These are phyloP conservation scores for Naganishia friedmannii DNA, from an alignment of 768 basidiomycete genomes.

Conservation along the genomic window DNA sequence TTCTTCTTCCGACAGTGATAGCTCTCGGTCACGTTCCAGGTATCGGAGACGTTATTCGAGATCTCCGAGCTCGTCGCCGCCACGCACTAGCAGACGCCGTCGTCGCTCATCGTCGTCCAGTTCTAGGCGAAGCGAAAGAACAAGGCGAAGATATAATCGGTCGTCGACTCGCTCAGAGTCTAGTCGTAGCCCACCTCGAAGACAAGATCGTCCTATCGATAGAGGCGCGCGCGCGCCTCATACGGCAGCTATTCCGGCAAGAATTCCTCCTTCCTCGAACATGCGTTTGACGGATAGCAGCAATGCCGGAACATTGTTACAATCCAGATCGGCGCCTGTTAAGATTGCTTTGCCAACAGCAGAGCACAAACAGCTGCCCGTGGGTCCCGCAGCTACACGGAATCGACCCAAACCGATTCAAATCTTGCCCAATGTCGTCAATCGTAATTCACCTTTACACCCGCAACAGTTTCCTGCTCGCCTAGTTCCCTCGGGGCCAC, in stretches of 20 bases:
- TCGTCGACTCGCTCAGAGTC: neutral
- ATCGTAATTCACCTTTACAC: neutral
- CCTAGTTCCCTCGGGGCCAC: neutral
- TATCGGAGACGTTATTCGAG: constrained; percentile 10
- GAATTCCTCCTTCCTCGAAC: neutral
- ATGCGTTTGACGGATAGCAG: neutral
- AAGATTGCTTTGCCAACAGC: neutral
- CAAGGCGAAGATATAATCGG: constrained; percentile 1
- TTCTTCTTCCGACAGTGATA: constrained; percentile 4
- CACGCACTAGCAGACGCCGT: neutral
- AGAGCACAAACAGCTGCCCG: neutral
- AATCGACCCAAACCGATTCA: constrained; percentile 7
- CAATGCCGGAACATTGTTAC: neutral
- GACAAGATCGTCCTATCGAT: neutral
- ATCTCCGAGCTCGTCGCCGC: constrained; percentile 6
- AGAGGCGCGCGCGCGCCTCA: neutral
- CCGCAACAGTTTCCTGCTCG: neutral
- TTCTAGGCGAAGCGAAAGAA: constrained; percentile 6
- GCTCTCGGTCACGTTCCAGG: neutral
- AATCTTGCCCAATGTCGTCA: neutral
- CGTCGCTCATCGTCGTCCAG: constrained; percentile 4
- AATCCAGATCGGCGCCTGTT: neutral
- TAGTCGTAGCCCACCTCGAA: constrained; percentile 5
- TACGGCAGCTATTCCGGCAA: too few species aligned
- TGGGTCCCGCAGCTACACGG: neutral